Conservation (phyloP, 495 filamentous ascomycete species). For the Penicillium roqueforti region DNA sequence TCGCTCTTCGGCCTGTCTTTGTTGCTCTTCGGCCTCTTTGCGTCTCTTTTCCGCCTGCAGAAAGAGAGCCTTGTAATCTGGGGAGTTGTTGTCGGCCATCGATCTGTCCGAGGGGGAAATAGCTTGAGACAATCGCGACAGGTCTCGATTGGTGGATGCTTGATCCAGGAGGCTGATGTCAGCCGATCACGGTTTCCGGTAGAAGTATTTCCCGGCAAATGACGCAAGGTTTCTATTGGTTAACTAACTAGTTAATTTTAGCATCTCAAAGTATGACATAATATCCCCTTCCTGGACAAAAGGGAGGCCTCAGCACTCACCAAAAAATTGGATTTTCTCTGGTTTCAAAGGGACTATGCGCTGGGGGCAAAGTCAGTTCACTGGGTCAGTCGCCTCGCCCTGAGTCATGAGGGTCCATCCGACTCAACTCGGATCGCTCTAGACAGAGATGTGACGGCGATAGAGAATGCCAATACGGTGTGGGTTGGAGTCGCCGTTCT, state of each 20-base stretch:
- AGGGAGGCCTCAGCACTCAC: background rate
- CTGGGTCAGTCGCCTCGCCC: conserved; percentile 22
- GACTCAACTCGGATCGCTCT: conserved; percentile 26
- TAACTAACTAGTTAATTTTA: background rate
- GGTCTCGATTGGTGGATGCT: background rate
- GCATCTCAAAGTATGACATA: background rate
- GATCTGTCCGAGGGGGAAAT: no score
- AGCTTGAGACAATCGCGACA: no score
- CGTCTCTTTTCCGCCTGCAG: no score
- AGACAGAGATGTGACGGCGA: conserved; percentile 25
- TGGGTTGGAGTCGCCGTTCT: conserved; percentile 20
- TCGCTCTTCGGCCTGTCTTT: conserved; percentile 8
- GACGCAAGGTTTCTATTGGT: no score
- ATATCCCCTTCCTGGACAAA: background rate
- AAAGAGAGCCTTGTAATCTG: no score
- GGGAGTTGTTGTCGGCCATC: no score
- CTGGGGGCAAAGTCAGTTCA: conserved; percentile 24
- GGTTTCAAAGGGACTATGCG: conserved; percentile 18
- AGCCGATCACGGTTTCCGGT: no score
- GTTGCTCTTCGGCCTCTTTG: conserved; percentile 4
- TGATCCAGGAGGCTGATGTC: background rate
- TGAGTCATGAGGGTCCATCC: conserved; percentile 25
- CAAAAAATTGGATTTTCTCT: background rate
- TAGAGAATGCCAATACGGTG: conserved; percentile 22
- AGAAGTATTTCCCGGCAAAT: no score